phyloP scores from a whole-genome alignment of 2,329 filamentous ascomycete genomes.

The Diplodia mutila region DNA sequence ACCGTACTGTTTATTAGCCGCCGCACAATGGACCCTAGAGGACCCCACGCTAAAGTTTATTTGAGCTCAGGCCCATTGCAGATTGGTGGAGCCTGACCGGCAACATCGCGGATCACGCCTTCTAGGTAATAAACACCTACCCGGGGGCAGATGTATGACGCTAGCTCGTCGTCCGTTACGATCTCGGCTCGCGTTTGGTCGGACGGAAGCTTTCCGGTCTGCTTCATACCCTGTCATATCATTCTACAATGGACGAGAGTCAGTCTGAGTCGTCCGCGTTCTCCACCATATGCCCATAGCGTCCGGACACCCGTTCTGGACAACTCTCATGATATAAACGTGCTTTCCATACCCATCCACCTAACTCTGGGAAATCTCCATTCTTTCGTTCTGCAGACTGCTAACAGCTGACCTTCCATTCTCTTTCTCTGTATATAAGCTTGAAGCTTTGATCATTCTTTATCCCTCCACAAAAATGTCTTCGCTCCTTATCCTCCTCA shows the following conservation, averaged over 20 bases:
- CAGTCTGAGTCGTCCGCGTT: neutral
- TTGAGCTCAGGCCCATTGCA: neutral
- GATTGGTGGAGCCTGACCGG: conserved; percentile 10
- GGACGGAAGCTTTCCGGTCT: conserved; percentile 3
- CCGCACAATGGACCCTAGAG: neutral
- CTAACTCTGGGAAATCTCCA: neutral
- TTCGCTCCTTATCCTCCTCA: conserved; percentile 15
- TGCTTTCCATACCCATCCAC: neutral
- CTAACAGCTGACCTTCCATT: conserved; percentile 2
- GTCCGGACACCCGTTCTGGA: neutral
- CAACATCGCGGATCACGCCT: neutral
- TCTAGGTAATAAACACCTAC: neutral
- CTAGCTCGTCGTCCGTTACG: conserved; percentile 2
- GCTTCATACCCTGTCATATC: neutral
- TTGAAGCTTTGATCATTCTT: conserved; percentile 18
- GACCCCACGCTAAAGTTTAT: conserved; percentile 15
- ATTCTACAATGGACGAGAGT: neutral
- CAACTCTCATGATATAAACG: neutral
- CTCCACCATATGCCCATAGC: neutral
- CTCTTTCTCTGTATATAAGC: conserved; percentile 6
- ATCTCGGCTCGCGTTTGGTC: neutral
- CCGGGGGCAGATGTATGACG: neutral
- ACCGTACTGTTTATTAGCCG: conserved; percentile 18
- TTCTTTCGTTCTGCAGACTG: conserved; percentile 9
- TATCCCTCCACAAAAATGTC: conserved; percentile 1